These are phyloP conservation scores for Globisporangium paroecandrum DNA, from an alignment of 352 stramenopile genomes.

Conservation along the genomic window DNA sequence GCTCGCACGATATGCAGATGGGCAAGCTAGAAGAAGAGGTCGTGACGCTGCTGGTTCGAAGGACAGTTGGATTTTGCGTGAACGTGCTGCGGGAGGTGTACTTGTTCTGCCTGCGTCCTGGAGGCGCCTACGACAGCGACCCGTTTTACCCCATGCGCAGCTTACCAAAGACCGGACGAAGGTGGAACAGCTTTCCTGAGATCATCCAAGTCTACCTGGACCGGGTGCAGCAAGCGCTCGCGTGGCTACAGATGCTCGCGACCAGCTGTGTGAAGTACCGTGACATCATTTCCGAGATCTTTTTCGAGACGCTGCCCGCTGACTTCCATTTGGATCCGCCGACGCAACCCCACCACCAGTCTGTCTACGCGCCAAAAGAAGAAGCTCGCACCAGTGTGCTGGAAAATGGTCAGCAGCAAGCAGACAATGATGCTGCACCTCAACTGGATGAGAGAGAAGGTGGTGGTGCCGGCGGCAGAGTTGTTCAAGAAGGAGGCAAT, in stretches of 20 bases:
- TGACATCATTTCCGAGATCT: slow-evolving; percentile 47
- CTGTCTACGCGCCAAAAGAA: background rate
- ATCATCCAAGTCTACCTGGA: slow-evolving; percentile 52
- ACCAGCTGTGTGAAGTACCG: slow-evolving; percentile 74
- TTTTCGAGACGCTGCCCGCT: slow-evolving; percentile 56
- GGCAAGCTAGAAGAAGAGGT: slow-evolving; percentile 34
- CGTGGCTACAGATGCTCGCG: slow-evolving; percentile 67
- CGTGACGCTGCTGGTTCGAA: slow-evolving; percentile 40
- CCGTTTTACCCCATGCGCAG: slow-evolving; percentile 28
- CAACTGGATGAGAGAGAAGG: background rate
- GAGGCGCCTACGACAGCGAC: slow-evolving; percentile 28
- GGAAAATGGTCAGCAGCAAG: slow-evolving; percentile 16
- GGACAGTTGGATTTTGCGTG: slow-evolving; percentile 50
- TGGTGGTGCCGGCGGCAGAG: background rate
- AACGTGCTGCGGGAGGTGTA: slow-evolving; percentile 61
- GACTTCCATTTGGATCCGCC: slow-evolving; percentile 38
- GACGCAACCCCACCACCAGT: background rate
- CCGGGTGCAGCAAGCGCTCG: slow-evolving; percentile 52
- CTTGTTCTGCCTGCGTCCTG: slow-evolving; percentile 39
- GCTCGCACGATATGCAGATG: slow-evolving; percentile 25
- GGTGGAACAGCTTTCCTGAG: slow-evolving; percentile 35
- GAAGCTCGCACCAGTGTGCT: background rate
- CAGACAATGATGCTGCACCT: slow-evolving; percentile 5
- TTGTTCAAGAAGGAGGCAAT: background rate
- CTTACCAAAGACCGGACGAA: slow-evolving; percentile 44